Percentiles rank a stretch among this genome's conserved stretches.
Conservation (phyloP, 2,329 filamentous ascomycete species). For the Fusarium phyllophilum region DNA sequence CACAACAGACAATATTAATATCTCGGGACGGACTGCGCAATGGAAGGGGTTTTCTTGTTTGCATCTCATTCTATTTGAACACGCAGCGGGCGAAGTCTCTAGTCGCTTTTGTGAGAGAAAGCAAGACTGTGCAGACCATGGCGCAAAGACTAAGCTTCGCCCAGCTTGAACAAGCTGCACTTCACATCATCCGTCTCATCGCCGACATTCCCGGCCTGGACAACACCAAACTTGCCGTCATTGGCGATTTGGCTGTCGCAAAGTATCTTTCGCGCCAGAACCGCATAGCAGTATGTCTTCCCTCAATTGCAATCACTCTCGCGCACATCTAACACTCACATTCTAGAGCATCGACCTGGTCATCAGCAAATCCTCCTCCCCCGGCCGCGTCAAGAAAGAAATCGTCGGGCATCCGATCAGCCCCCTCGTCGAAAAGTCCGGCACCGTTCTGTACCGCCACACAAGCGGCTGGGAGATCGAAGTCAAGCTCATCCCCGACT, state of each 20-base stretch:
- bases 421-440: slow-evolving; percentile 42
- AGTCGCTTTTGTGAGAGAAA: slow-evolving; percentile 32
- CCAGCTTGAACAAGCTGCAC: slow-evolving; percentile 75
- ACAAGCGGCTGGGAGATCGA: slow-evolving; percentile 44
- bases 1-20: slow-evolving; percentile 15
- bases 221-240: slow-evolving; percentile 44
- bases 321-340: background rate
- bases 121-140: slow-evolving; percentile 30
- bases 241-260: slow-evolving; percentile 42
- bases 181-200: slow-evolving; percentile 94
- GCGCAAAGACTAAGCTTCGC: slow-evolving; percentile 41
- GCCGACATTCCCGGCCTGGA: slow-evolving; percentile 42
- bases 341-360: slow-evolving; percentile 45
- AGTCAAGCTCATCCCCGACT: slow-evolving; percentile 46
- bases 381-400: slow-evolving; percentile 44
- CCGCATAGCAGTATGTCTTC: slow-evolving; percentile 28
- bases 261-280: slow-evolving; percentile 40
- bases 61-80: background rate
- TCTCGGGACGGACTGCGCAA: slow-evolving; percentile 3
- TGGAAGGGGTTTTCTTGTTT: background rate
- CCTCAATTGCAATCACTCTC: accelerated
- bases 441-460: slow-evolving; percentile 40
- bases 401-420: slow-evolving; percentile 45
- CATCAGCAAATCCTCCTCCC: slow-evolving; percentile 46
- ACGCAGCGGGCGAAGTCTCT: slow-evolving; percentile 30